Evolutionary conservation across 345 rosid species (phyloP).

Genomic region (Angophora floribunda): DNA sequence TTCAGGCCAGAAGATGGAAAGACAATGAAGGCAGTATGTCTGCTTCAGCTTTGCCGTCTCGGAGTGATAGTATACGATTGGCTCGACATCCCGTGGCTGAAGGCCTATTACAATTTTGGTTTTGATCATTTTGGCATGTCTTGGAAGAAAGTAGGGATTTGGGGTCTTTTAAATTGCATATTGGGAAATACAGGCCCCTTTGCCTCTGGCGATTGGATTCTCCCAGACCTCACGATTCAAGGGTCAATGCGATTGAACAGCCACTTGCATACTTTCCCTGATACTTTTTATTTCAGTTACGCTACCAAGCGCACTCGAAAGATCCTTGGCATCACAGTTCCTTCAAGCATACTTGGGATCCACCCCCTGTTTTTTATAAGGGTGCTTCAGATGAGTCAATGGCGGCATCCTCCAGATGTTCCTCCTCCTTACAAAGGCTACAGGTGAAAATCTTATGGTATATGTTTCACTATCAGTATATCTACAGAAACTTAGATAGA

Average conservation of each 20-base stretch:
- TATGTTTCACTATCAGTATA: neutral
- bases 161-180: constrained; percentile 60
- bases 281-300: constrained; percentile 87
- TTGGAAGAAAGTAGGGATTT: constrained; percentile 58
- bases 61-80: constrained; percentile 89
- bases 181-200: constrained; percentile 83
- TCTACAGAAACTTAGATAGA: neutral
- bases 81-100: constrained; percentile 84
- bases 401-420: constrained; percentile 60
- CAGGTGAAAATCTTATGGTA: constrained; percentile 27
- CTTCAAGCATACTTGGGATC: constrained; percentile 63
- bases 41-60: constrained; percentile 75
- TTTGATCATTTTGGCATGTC: constrained; percentile 88
- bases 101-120: constrained; percentile 83
- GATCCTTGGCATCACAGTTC: constrained; percentile 57
- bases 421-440: constrained; percentile 86
- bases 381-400: constrained; percentile 79
- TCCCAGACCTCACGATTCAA: constrained; percentile 91
- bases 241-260: constrained; percentile 57
- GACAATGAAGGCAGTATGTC: constrained; percentile 55
- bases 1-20: constrained; percentile 82
- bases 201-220: constrained; percentile 82
- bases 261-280: constrained; percentile 54
- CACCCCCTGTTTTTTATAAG: constrained; percentile 84
- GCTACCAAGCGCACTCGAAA: constrained; percentile 77